phyloP scores from a whole-genome alignment of 2,329 filamentous ascomycete species.

The Cercospora berteroae region DNA sequence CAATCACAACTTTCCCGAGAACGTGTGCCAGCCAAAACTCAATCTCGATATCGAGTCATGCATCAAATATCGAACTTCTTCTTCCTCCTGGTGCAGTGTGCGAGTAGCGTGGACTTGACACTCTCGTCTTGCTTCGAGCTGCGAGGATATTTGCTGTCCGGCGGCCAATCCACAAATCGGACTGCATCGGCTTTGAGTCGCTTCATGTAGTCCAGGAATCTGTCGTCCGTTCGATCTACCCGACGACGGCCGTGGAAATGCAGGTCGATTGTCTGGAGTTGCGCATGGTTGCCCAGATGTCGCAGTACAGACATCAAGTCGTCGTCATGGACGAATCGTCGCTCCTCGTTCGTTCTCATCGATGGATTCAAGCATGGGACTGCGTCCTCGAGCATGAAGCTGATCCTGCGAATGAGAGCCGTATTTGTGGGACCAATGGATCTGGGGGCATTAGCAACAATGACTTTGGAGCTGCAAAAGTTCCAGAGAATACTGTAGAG shows the following conservation, averaged over 20 bases:
- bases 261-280: slow-evolving; percentile 45
- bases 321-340: slow-evolving; percentile 51
- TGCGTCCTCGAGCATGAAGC: slow-evolving; percentile 48
- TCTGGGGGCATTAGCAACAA: neutral
- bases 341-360: slow-evolving; percentile 41
- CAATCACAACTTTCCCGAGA: neutral
- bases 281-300: slow-evolving; percentile 42
- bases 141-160: slow-evolving; percentile 26
- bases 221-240: slow-evolving; percentile 38
- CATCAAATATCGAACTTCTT: slow-evolving; percentile 27
- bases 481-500: neutral
- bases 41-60: slow-evolving; percentile 9
- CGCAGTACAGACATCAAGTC: slow-evolving; percentile 48
- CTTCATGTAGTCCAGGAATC: slow-evolving; percentile 47
- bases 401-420: slow-evolving; percentile 46
- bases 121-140: slow-evolving; percentile 37
- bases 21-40: neutral
- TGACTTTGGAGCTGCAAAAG: neutral
- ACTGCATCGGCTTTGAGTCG: slow-evolving; percentile 47
- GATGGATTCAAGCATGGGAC: slow-evolving; percentile 42
- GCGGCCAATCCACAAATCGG: slow-evolving; percentile 34
- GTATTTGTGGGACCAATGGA: slow-evolving; percentile 50
- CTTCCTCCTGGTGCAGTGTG: slow-evolving; percentile 24
- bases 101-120: slow-evolving; percentile 36
- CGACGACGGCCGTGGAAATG: slow-evolving; percentile 44